Conservation (phyloP, 108 stramenopile genomes). For the Nitzschia sp. region DNA sequence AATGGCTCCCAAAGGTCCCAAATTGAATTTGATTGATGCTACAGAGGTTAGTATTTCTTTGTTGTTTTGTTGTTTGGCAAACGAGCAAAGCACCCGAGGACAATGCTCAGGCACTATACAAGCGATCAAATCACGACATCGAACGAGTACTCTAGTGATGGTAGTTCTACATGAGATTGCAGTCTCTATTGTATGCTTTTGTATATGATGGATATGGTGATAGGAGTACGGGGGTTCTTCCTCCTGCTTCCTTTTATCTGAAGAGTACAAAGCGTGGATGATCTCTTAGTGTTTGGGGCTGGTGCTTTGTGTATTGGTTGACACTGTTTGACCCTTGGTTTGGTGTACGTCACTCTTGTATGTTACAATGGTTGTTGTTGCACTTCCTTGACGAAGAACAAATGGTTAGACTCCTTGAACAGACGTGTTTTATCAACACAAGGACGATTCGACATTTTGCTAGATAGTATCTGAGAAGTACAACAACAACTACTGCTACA, state of each 20-base stretch:
- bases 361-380: background rate
- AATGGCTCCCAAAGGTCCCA: conserved; percentile 29
- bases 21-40: conserved; percentile 43
- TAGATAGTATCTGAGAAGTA: conserved; percentile 71
- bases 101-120: too few relatives aligned
- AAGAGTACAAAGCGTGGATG: background rate
- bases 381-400: conserved; percentile 21
- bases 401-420: conserved; percentile 51
- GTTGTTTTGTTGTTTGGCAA: background rate
- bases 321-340: background rate
- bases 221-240: conserved; percentile 1
- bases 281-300: too few relatives aligned
- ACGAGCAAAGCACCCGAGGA: too few relatives aligned
- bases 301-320: background rate
- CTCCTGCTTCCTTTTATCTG: background rate
- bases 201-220: conserved; percentile 8
- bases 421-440: conserved; percentile 8
- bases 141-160: conserved; percentile 30
- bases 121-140: too few relatives aligned
- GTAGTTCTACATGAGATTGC: conserved; percentile 64
- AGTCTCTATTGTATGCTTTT: conserved; percentile 6
- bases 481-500: too few relatives aligned
- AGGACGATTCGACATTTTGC: conserved; percentile 31
- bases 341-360: too few relatives aligned
- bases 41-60: conserved; percentile 39